Evolutionary conservation across 768 basidiomycete genomes (phyloP).

Genomic region (Daedalea quercina): DNA sequence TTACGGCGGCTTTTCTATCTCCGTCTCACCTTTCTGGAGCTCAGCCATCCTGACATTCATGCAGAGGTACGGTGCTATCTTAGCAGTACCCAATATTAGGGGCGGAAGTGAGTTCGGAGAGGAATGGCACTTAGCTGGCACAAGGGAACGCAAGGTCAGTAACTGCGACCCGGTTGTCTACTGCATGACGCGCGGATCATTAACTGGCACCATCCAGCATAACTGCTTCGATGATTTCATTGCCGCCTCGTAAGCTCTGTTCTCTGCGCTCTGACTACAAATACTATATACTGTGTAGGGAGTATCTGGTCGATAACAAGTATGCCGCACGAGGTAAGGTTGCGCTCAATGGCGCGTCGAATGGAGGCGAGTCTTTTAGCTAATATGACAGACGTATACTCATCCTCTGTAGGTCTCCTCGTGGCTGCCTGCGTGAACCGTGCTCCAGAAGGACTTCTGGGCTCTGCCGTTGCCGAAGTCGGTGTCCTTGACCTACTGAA

Average conservation of each 20-base stretch:
- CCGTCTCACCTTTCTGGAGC: conserved; percentile 69
- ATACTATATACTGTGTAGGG: conserved; percentile 37
- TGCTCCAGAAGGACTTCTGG: conserved; percentile 68
- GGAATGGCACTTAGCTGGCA: conserved; percentile 76
- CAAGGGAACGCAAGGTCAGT: conserved; percentile 58
- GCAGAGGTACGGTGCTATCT: conserved; percentile 60
- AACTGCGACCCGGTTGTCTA: not conserved
- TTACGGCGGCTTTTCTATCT: conserved; percentile 77
- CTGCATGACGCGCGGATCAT: not conserved
- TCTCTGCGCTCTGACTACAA: not conserved
- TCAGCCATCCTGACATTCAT: conserved; percentile 66
- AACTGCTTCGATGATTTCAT: conserved; percentile 84
- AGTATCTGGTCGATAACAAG: conserved; percentile 68
- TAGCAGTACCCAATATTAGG: conserved; percentile 45
- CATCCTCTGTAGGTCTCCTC: conserved; percentile 48
- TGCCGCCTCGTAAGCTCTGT: conserved; percentile 56
- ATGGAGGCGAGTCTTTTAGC: conserved; percentile 49
- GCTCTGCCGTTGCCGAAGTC: conserved; percentile 76
- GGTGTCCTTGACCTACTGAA: conserved; percentile 78
- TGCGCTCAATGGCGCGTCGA: conserved; percentile 73
- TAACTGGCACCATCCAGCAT: conserved; percentile 29
- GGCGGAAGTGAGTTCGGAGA: conserved; percentile 77
- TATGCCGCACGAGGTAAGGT: conserved; percentile 65
- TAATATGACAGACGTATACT: not conserved
- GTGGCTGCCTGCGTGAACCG: conserved; percentile 83